These are phyloP conservation scores for Tremellales sp. DNA, from an alignment of 1,284 basidiomycete genomes.

Conservation along the genomic window DNA sequence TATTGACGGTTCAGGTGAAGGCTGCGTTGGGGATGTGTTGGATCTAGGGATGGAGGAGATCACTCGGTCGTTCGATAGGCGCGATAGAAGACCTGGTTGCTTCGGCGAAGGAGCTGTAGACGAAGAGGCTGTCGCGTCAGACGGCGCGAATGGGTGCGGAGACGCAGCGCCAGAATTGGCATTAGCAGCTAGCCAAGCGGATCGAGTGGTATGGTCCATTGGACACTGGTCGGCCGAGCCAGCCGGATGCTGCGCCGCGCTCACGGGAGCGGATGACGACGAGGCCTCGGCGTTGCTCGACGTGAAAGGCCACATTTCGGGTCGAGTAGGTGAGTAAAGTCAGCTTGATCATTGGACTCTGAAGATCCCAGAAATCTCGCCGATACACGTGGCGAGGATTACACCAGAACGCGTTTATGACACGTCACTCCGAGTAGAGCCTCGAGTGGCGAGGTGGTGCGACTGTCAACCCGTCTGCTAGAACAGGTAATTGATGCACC, in stretches of 20 bases:
- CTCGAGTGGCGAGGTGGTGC: too few species aligned
- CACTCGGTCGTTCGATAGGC: conserved; percentile 59
- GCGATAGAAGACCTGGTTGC: conserved; percentile 12
- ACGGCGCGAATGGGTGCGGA: conserved; percentile 42
- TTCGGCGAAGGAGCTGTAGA: conserved; percentile 19
- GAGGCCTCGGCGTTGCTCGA: conserved; percentile 3
- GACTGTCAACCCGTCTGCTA: too few species aligned
- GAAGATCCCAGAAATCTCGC: too few species aligned
- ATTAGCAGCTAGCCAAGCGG: conserved; percentile 46
- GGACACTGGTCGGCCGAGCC: conserved; percentile 59
- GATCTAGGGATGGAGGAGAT: conserved; percentile 80
- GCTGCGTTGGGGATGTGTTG: conserved; percentile 5
- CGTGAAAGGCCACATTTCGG: conserved; percentile 26
- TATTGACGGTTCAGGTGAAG: background rate
- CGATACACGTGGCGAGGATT: too few species aligned
- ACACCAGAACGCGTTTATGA: too few species aligned
- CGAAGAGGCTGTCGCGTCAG: conserved; percentile 9
- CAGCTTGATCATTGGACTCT: too few species aligned
- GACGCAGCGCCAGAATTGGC: conserved; percentile 18
- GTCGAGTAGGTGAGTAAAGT: background rate
- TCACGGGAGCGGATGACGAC: background rate
- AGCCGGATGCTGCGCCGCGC: background rate
- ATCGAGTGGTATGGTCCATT: conserved; percentile 56
- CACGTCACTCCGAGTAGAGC: too few species aligned
- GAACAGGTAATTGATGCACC: too few species aligned